These are phyloP conservation scores for Heliamphora exappendiculata DNA, from an alignment of 148 eudicot genomes.

Conservation along the genomic window DNA sequence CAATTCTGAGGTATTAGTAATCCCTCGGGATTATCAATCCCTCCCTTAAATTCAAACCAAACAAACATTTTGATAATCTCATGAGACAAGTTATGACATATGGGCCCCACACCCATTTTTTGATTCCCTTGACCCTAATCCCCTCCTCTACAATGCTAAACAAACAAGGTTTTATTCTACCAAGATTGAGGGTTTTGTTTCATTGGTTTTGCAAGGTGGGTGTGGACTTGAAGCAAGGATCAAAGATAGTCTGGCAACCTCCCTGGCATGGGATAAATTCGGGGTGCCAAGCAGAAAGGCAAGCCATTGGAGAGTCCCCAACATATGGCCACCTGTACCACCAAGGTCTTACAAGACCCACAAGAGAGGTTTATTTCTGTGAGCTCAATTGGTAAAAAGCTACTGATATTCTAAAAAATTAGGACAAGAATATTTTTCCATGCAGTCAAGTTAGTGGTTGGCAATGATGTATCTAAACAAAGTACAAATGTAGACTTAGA, in stretches of 20 bases:
- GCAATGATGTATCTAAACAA: not conserved
- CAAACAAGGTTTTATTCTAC: no score
- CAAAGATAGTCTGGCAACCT: not conserved
- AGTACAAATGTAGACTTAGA: no score
- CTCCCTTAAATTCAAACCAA: no score
- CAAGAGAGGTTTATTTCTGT: not conserved
- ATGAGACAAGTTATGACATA: no score
- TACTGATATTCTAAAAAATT: not conserved
- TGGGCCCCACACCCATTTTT: no score
- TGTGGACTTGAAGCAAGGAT: not conserved
- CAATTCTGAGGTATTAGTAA: no score
- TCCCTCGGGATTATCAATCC: no score
- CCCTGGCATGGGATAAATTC: not conserved
- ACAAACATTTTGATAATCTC: no score
- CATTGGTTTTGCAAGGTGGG: not conserved
- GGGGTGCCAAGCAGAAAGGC: not conserved
- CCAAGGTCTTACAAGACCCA: not conserved
- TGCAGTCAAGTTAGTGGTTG: not conserved
- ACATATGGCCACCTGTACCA: not conserved
- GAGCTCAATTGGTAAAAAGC: not conserved
- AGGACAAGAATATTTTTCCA: not conserved
- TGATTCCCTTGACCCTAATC: no score
- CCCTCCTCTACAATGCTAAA: no score
- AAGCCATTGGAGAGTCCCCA: not conserved
- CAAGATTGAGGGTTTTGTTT: not conserved